A percentile compares a stretch with the other conserved stretches of the same genome.
These are phyloP conservation scores for Lepraria neglecta DNA, from an alignment of 495 filamentous ascomycete species.

Conservation along the genomic window DNA sequence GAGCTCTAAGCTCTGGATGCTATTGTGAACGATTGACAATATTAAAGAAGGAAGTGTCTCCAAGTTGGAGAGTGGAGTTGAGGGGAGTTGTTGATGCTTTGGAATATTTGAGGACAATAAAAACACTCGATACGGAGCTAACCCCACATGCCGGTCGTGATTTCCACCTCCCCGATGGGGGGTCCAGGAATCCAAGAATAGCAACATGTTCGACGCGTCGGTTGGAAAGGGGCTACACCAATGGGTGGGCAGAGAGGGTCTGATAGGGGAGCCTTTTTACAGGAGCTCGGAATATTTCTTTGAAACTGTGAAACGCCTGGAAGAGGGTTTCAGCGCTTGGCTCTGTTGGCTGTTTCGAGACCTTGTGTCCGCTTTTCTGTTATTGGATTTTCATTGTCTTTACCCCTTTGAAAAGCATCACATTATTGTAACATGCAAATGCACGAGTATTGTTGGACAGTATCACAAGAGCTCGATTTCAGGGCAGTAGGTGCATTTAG, in stretches of 20 bases:
- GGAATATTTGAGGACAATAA: background rate
- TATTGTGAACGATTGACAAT: background rate
- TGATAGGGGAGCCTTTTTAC: background rate
- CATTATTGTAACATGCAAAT: background rate
- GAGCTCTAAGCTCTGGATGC: constrained; percentile 4
- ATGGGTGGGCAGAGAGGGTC: background rate
- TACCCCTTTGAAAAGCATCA: background rate
- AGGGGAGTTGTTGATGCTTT: background rate
- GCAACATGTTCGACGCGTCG: constrained; percentile 1
- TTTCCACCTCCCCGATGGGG: constrained; percentile 9
- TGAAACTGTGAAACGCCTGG: background rate
- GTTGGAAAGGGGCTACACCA: constrained; percentile 11
- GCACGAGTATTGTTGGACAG: background rate
- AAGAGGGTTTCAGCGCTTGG: constrained; percentile 3
- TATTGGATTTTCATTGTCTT: constrained; percentile 1
- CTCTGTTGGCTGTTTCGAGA: constrained; percentile 7
- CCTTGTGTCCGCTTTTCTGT: background rate
- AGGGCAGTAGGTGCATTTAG: background rate
- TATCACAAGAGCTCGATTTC: constrained; percentile 5
- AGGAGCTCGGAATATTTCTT: background rate
- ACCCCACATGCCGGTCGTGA: constrained; percentile 11
- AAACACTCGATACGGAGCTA: constrained; percentile 14
- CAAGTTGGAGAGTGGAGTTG: background rate
- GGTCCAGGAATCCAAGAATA: constrained; percentile 4
- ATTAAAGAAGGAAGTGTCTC: background rate